These are phyloP conservation scores for Neolentinus lepideus DNA, from an alignment of 1,284 basidiomycete species.

Conservation along the genomic window DNA sequence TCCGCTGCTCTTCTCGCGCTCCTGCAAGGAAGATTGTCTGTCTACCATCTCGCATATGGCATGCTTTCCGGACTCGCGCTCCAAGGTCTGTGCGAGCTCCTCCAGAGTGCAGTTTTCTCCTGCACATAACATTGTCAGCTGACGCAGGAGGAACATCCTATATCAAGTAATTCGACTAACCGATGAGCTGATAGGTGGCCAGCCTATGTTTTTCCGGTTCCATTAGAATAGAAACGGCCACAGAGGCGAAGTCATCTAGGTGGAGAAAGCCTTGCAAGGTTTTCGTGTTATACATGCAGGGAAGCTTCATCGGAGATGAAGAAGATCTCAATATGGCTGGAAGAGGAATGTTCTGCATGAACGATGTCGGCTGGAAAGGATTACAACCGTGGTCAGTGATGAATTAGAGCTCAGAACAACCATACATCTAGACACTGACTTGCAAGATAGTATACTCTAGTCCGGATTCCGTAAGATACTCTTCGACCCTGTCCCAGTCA, in stretches of 20 bases:
- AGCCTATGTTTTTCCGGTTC: slow-evolving; percentile 20
- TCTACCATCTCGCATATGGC: background rate
- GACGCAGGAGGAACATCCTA: too few species aligned
- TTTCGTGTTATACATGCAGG: slow-evolving; percentile 14
- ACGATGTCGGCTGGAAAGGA: slow-evolving; percentile 18
- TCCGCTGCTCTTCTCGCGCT: slow-evolving; percentile 11
- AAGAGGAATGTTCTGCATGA: slow-evolving; percentile 26
- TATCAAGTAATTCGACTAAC: slow-evolving; percentile 7
- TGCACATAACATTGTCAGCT: too few species aligned
- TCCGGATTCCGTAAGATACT: slow-evolving; percentile 26
- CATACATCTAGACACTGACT: slow-evolving; percentile 5
- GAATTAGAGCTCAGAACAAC: background rate
- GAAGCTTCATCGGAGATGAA: slow-evolving; percentile 10
- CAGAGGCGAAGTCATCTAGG: slow-evolving; percentile 20
- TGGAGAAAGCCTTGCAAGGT: slow-evolving; percentile 25
- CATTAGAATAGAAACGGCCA: slow-evolving; percentile 19
- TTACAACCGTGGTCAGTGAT: background rate
- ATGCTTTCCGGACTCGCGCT: background rate
- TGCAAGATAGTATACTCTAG: slow-evolving; percentile 26
- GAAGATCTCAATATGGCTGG: slow-evolving; percentile 7
- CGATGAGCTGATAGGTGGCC: slow-evolving; percentile 26
- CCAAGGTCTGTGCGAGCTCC: slow-evolving; percentile 18
- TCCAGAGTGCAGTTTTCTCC: slow-evolving; percentile 17
- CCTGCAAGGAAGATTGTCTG: background rate
- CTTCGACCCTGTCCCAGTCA: slow-evolving; percentile 19